phyloP scores from a whole-genome alignment of 2,329 filamentous ascomycete species.

The Penicillium sp. region DNA sequence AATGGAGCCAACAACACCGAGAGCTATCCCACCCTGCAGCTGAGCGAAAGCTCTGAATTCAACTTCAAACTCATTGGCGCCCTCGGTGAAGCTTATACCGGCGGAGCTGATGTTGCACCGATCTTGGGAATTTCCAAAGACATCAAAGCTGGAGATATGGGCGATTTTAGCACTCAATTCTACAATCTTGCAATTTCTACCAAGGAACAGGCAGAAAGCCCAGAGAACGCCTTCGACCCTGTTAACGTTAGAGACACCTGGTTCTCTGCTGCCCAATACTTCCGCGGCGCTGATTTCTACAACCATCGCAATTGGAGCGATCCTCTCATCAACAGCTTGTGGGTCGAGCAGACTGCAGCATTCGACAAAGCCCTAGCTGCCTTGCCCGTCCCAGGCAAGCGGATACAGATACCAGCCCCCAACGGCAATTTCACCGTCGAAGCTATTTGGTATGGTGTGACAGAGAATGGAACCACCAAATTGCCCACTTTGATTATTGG shows the following conservation, averaged over 20 bases:
- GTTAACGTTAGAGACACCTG: neutral
- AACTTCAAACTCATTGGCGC: neutral
- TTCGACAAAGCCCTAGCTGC: neutral
- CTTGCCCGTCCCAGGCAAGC: neutral
- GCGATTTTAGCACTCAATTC: conserved; percentile 15
- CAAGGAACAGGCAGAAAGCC: neutral
- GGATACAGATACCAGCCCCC: neutral
- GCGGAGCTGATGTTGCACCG: conserved; percentile 19
- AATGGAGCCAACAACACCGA: neutral
- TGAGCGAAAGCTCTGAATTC: neutral
- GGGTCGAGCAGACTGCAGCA: neutral
- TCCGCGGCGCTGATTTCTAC: neutral
- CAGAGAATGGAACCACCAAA: neutral
- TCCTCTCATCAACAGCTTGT: neutral
- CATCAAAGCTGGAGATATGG: conserved; percentile 19
- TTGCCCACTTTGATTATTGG: conserved; percentile 47
- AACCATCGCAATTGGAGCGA: neutral
- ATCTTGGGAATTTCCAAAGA: conserved; percentile 20
- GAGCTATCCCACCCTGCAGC: neutral
- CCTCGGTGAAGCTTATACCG: neutral
- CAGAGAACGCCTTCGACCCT: neutral
- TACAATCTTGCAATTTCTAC: conserved; percentile 11
- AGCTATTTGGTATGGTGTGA: neutral
- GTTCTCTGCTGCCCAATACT: neutral
- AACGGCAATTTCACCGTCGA: neutral